A percentile compares a stretch with the other conserved stretches of the same genome.
Conservation (phyloP, 495 filamentous ascomycete species). For the Penicillium flavigenum region DNA sequence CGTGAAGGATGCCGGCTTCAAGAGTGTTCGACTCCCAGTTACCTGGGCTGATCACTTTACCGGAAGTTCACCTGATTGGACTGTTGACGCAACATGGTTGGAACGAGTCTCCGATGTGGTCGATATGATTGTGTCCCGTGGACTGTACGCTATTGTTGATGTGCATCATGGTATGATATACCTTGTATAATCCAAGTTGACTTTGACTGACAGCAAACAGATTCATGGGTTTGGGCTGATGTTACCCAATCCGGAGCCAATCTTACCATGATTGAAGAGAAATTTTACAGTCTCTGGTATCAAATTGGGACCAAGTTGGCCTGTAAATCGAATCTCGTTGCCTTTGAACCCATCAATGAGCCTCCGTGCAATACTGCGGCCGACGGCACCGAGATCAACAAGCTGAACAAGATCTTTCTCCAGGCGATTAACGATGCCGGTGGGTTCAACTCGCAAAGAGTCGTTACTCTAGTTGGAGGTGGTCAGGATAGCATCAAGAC, state of each 20-base stretch:
- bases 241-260: constrained; percentile 47
- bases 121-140: constrained; percentile 53
- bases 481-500: constrained; percentile 54
- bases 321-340: constrained; percentile 54
- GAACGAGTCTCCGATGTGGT: constrained; percentile 60
- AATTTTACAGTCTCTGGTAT: constrained; percentile 57
- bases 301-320: constrained; percentile 58
- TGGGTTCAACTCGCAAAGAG: constrained; percentile 54
- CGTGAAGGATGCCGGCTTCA: constrained; percentile 56
- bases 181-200: not conserved
- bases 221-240: constrained; percentile 61
- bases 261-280: constrained; percentile 54
- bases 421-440: constrained; percentile 54
- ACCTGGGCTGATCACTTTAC: constrained; percentile 61
- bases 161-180: constrained; percentile 51
- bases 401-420: constrained; percentile 58
- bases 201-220: constrained; percentile 14
- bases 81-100: constrained; percentile 54
- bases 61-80: constrained; percentile 50
- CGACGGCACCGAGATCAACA: constrained; percentile 54
- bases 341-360: constrained; percentile 63
- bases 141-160: constrained; percentile 55
- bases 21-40: constrained; percentile 59
- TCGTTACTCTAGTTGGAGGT: constrained; percentile 56
- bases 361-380: constrained; percentile 50